These are phyloP conservation scores for Macrocystidia cucumis DNA, from an alignment of 1,284 basidiomycete genomes.

Conservation along the genomic window DNA sequence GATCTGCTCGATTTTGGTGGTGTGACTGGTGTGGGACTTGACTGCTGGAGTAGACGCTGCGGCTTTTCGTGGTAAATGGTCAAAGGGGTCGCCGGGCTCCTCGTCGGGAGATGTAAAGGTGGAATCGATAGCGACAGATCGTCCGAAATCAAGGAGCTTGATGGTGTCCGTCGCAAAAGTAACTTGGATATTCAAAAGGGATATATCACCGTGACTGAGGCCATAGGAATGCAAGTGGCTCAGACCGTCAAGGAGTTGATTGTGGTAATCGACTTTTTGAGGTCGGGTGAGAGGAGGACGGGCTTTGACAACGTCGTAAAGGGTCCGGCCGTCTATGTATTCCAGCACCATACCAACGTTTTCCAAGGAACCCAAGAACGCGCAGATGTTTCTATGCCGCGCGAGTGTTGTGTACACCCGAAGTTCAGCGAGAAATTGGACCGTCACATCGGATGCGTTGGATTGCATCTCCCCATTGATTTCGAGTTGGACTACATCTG, in stretches of 20 bases:
- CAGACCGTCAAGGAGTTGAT: conserved; percentile 72
- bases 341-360: conserved; percentile 82
- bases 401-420: conserved; percentile 73
- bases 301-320: conserved; percentile 65
- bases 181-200: conserved; percentile 71
- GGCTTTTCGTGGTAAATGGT: conserved; percentile 26
- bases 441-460: conserved; percentile 69
- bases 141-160: conserved; percentile 77
- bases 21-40: too few relatives aligned
- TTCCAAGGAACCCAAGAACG: conserved; percentile 73
- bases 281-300: conserved; percentile 36
- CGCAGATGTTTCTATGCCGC: conserved; percentile 69
- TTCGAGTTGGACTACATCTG: conserved; percentile 71
- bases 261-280: conserved; percentile 69
- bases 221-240: conserved; percentile 70
- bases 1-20: conserved; percentile 59
- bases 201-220: conserved; percentile 73
- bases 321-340: conserved; percentile 68
- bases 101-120: conserved; percentile 53
- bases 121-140: conserved; percentile 67
- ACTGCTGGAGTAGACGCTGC: conserved; percentile 16
- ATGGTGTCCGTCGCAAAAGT: conserved; percentile 56
- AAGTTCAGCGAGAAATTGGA: conserved; percentile 76
- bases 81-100: conserved; percentile 56
- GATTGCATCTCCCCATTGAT: conserved; percentile 78